Percentiles rank a stretch among this genome's conserved stretches.
Conservation (phyloP, 345 rosid species). For the Citrus reticulata region DNA sequence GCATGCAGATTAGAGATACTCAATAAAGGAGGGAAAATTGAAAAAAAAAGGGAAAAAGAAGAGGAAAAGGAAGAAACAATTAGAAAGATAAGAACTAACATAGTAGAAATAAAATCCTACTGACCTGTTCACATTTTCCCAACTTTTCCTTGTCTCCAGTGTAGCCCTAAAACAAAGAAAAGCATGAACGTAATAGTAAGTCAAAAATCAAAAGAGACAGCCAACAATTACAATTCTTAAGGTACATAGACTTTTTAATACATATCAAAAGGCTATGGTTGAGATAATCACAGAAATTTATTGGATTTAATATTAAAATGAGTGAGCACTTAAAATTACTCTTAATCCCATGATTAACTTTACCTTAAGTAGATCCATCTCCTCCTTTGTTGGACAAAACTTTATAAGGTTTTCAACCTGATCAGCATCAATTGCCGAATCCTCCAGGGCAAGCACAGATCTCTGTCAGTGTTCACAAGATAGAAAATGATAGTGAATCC, state of each 20-base stretch:
- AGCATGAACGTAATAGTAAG: conserved; percentile 4
- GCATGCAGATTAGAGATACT: background rate
- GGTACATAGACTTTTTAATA: background rate
- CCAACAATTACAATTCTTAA: conserved; percentile 2
- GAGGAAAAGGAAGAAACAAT: background rate
- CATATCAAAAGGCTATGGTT: background rate
- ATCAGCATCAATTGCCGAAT: conserved; percentile 73
- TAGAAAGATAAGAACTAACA: background rate
- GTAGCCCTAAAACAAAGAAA: conserved; percentile 55
- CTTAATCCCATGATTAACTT: background rate
- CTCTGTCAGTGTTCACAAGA: conserved; percentile 40
- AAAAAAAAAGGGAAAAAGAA: background rate
- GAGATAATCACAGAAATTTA: conserved; percentile 1
- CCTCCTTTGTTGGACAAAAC: conserved; percentile 92
- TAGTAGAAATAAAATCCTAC: conserved; percentile 11
- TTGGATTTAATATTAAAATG: background rate
- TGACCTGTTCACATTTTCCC: conserved; percentile 91
- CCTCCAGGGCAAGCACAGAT: conserved; percentile 76
- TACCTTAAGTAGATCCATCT: conserved; percentile 88
- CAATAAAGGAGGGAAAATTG: background rate
- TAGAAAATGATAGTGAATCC: conserved; percentile 11
- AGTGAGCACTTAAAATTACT: background rate
- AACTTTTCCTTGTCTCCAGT: conserved; percentile 79
- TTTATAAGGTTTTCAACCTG: conserved; percentile 91
- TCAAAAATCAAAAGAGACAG: conserved; percentile 6